Conservation (phyloP, 2,329 filamentous ascomycete genomes). For the Arthroderma sp. region DNA sequence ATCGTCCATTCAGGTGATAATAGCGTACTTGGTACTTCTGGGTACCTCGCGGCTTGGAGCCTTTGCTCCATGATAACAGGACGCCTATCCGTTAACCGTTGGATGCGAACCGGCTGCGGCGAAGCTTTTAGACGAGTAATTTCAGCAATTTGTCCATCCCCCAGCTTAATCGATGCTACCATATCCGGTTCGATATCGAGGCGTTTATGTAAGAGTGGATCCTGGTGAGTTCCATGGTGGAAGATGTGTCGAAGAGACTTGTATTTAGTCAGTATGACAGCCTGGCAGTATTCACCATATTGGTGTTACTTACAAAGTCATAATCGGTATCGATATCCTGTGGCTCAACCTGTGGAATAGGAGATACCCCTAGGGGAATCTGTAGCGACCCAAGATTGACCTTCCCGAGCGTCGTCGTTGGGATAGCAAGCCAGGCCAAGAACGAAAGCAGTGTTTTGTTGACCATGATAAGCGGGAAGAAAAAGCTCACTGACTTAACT, state of each 20-base stretch:
- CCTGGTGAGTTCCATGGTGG: slow-evolving; percentile 72
- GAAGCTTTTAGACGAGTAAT: slow-evolving; percentile 45
- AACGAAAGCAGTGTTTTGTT: too few species aligned
- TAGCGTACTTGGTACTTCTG: slow-evolving; percentile 54
- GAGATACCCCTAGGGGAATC: too few species aligned
- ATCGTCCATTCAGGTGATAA: slow-evolving; percentile 67
- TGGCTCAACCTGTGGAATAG: slow-evolving; percentile 14
- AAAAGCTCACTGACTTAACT: too few species aligned
- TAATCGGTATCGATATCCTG: slow-evolving; percentile 15
- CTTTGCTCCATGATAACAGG: slow-evolving; percentile 65
- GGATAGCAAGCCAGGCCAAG: too few species aligned
- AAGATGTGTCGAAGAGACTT: slow-evolving; percentile 67
- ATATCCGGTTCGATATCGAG: slow-evolving; percentile 56
- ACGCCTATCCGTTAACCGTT: slow-evolving; percentile 67
- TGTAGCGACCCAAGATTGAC: too few species aligned
- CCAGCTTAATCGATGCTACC: slow-evolving; percentile 33
- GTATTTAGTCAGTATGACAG: neutral
- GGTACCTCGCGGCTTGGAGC: slow-evolving; percentile 56
- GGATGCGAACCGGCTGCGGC: slow-evolving; percentile 56
- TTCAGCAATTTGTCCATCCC: slow-evolving; percentile 27
- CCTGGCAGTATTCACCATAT: neutral
- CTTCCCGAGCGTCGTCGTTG: too few species aligned
- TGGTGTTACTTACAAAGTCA: slow-evolving; percentile 25
- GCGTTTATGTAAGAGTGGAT: slow-evolving; percentile 64
- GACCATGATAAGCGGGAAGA: too few species aligned